phyloP scores from a whole-genome alignment of 352 stramenopile genomes.

The Discostella stelligera region DNA sequence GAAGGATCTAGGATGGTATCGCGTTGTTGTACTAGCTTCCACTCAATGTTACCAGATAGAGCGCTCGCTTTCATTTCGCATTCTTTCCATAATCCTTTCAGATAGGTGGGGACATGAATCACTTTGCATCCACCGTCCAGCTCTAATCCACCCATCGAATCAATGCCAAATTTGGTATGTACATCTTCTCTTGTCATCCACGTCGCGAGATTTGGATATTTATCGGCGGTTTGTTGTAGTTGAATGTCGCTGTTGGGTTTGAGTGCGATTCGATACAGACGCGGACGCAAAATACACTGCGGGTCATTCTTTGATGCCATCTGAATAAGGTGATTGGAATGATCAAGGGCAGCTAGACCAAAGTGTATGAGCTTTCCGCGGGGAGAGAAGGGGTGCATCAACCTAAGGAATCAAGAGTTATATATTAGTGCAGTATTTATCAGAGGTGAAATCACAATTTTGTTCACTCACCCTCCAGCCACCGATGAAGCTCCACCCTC shows the following conservation, averaged over 20 bases:
- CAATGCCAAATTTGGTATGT: constrained; percentile 16
- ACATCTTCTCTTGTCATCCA: constrained; percentile 64
- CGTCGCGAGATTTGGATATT: constrained; percentile 53
- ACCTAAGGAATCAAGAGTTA: constrained; percentile 34
- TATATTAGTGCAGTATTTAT: constrained; percentile 4
- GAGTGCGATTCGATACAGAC: constrained; percentile 68
- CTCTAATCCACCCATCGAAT: constrained; percentile 54
- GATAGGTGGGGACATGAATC: constrained; percentile 71
- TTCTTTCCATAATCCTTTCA: constrained; percentile 62
- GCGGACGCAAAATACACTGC: constrained; percentile 53
- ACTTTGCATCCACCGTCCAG: constrained; percentile 66
- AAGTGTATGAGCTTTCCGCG: constrained; percentile 71
- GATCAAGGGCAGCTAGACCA: constrained; percentile 61
- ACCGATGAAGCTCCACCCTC: constrained; percentile 68
- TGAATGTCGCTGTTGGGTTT: constrained; percentile 45
- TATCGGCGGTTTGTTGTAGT: constrained; percentile 52
- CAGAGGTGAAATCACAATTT: not conserved
- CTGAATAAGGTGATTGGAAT: constrained; percentile 57
- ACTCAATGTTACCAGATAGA: constrained; percentile 31
- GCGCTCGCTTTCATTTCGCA: constrained; percentile 42
- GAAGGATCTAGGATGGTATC: not conserved
- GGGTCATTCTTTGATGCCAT: constrained; percentile 34
- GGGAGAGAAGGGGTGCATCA: constrained; percentile 78
- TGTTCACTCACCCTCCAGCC: constrained; percentile 69
- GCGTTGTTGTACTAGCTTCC: constrained; percentile 15